Evolutionary conservation across 2,329 filamentous ascomycete species (phyloP).

Genomic region (Stachybotrys chartarum): DNA sequence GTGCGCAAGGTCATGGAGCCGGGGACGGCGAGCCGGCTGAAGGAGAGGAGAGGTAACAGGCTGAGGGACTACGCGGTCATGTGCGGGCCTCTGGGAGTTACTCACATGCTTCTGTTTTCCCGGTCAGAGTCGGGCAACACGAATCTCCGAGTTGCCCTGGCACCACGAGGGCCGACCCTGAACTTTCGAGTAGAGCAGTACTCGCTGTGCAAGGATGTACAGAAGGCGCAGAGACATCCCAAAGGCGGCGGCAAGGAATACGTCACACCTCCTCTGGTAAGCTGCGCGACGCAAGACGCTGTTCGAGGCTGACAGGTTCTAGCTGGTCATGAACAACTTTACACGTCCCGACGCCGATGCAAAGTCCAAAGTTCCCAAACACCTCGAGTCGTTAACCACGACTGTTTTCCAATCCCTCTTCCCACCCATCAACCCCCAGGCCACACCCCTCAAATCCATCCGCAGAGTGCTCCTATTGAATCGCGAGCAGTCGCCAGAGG

Average conservation of each 20-base stretch:
- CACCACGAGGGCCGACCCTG: slow-evolving; percentile 84
- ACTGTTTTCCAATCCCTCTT: slow-evolving; percentile 96
- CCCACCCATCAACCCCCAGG: slow-evolving; percentile 88
- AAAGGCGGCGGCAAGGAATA: slow-evolving; percentile 80
- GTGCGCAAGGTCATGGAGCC: slow-evolving; percentile 94
- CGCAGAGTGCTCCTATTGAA: slow-evolving; percentile 85
- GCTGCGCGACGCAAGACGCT: slow-evolving; percentile 8
- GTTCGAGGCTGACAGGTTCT: background rate
- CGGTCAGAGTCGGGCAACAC: slow-evolving; percentile 85
- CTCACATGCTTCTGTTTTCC: slow-evolving; percentile 89
- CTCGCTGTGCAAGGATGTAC: slow-evolving; percentile 85
- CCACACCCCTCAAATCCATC: slow-evolving; percentile 85
- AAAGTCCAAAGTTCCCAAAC: slow-evolving; percentile 72
- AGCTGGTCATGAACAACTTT: slow-evolving; percentile 98
- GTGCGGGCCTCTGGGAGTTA: slow-evolving; percentile 88
- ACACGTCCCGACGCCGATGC: slow-evolving; percentile 54
- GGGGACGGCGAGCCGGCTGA: slow-evolving; percentile 80
- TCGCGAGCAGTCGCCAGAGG: slow-evolving; percentile 56
- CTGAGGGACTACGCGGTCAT: slow-evolving; percentile 91
- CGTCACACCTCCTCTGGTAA: slow-evolving; percentile 71
- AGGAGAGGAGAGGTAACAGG: slow-evolving; percentile 82
- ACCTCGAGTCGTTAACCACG: slow-evolving; percentile 86
- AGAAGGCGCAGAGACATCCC: slow-evolving; percentile 75
- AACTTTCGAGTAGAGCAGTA: slow-evolving; percentile 95
- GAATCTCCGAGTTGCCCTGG: slow-evolving; percentile 80